These are phyloP conservation scores for Veloboletus limbatus DNA, from an alignment of 1,284 basidiomycete species.

Conservation along the genomic window DNA sequence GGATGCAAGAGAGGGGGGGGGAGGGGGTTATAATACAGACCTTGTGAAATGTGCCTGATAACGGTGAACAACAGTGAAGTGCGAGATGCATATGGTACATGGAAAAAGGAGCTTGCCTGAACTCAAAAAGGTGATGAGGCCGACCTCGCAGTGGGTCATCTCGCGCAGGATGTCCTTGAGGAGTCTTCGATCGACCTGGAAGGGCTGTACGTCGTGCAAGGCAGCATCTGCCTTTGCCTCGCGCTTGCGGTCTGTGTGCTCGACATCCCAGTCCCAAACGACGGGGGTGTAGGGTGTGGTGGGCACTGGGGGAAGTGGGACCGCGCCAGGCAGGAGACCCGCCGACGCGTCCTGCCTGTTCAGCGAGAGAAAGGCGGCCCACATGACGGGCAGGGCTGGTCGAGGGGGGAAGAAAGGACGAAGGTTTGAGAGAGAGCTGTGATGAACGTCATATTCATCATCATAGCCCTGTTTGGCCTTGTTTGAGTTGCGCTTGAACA, in stretches of 20 bases:
- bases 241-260: slow-evolving; percentile 59
- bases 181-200: slow-evolving; percentile 67
- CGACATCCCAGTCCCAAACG: slow-evolving; percentile 65
- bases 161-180: slow-evolving; percentile 73
- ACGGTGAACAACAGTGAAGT: slow-evolving; percentile 4
- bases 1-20: too few relatives aligned
- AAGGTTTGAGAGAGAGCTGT: slow-evolving; percentile 21
- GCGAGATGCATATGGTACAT: slow-evolving; percentile 4
- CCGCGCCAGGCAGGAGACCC: neutral
- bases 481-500: too few relatives aligned
- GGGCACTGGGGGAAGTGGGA: slow-evolving; percentile 15
- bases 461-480: slow-evolving; percentile 28
- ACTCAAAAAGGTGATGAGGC: slow-evolving; percentile 67
- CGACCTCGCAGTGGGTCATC: slow-evolving; percentile 61
- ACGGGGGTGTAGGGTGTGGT: slow-evolving; percentile 23
- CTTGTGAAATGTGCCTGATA: slow-evolving; percentile 75
- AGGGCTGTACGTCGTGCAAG: slow-evolving; percentile 57
- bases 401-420: neutral
- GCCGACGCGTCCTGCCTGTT: slow-evolving; percentile 2
- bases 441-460: slow-evolving; percentile 14
- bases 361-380: slow-evolving; percentile 13
- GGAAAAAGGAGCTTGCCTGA: slow-evolving; percentile 50
- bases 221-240: slow-evolving; percentile 60
- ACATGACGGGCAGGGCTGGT: too few relatives aligned
- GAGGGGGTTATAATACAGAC: too few relatives aligned